Evolutionary conservation across 352 stramenopile species (phyloP).

Genomic region (Aphanomyces astaci): DNA sequence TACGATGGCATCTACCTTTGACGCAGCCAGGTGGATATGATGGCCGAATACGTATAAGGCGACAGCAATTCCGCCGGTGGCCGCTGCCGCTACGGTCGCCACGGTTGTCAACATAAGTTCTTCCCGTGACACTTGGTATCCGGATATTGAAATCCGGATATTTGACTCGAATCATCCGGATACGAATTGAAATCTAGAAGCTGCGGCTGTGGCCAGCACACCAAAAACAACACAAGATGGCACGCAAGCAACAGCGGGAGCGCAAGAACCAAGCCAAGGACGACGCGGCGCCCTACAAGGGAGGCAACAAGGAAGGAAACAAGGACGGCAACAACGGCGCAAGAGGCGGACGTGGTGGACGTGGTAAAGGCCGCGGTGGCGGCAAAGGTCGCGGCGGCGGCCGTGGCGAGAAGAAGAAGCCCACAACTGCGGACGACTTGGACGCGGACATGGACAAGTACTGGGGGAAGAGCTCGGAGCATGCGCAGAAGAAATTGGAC

Average conservation of each 20-base stretch:
- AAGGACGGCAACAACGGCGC: conserved; percentile 7
- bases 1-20: not conserved
- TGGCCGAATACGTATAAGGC: not conserved
- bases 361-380: conserved; percentile 19
- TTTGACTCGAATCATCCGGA: not conserved
- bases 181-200: not conserved
- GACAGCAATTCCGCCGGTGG: not conserved
- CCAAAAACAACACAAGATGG: not conserved
- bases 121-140: not conserved
- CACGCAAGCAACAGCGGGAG: not conserved
- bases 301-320: not conserved
- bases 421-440: conserved; percentile 67
- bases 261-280: conserved; percentile 14
- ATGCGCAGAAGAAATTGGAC: conserved; percentile 77
- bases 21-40: not conserved
- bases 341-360: conserved; percentile 13
- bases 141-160: not conserved
- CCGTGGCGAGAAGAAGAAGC: conserved; percentile 48
- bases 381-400: conserved; percentile 26
- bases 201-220: not conserved
- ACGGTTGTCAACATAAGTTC: not conserved
- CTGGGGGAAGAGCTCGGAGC: conserved; percentile 80
- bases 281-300: conserved; percentile 3
- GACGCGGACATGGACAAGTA: conserved; percentile 83
- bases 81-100: not conserved